A percentile compares a stretch with the other conserved stretches of the same genome.
Conservation (phyloP, 176 grass and related monocot genomes). For the Cenchrus fungigraminus region DNA sequence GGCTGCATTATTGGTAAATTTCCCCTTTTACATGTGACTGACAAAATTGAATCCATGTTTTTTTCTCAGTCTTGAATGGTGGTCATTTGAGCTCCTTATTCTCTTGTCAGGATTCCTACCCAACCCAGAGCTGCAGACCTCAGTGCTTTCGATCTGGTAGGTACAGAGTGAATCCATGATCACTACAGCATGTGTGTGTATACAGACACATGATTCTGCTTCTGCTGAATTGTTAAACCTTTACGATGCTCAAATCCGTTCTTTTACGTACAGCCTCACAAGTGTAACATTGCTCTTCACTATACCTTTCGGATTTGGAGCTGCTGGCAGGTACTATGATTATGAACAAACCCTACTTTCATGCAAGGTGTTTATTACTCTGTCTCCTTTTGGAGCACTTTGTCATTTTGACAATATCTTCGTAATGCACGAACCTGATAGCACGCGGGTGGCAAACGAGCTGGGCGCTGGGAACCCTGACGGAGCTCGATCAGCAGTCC, state of each 20-base stretch:
- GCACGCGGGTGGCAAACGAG: constrained; percentile 91
- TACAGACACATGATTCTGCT: constrained; percentile 6
- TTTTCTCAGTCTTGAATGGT: constrained; percentile 79
- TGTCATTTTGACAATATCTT: background rate
- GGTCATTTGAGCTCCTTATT: constrained; percentile 88
- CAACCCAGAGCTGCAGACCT: constrained; percentile 85
- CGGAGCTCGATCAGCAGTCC: constrained; percentile 65
- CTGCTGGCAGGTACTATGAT: constrained; percentile 73
- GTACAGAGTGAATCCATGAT: constrained; percentile 43
- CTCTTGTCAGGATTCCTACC: constrained; percentile 82
- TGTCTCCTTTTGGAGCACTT: background rate
- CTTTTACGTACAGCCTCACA: constrained; percentile 57
- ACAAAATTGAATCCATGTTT: background rate
- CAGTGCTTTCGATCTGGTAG: constrained; percentile 78
- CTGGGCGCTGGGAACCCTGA: constrained; percentile 83
- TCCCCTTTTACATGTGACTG: background rate
- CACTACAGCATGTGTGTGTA: background rate
- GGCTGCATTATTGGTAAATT: background rate
- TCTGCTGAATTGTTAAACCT: background rate
- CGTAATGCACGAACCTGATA: constrained; percentile 4
- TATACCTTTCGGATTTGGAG: constrained; percentile 72
- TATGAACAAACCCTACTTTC: background rate
- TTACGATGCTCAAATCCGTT: constrained; percentile 10
- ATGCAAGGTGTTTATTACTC: background rate
- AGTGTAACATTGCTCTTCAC: constrained; percentile 64